Base-by-base conservation (phyloP, 805 yeast species). In the Cyberlindnera japonica region DNA sequence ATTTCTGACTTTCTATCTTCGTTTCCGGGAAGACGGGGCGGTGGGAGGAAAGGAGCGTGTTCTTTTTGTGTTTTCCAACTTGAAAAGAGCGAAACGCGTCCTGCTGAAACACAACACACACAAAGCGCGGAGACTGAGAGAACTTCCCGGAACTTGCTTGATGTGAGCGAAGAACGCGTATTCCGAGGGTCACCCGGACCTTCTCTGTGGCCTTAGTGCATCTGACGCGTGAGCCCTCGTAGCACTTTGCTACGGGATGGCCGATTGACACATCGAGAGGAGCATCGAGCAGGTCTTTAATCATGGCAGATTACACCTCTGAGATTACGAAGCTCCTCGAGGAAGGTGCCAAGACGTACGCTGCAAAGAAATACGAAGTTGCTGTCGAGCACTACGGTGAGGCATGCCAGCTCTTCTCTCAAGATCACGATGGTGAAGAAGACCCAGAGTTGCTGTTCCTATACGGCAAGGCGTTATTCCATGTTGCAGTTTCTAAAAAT, bases 391-490 rank as follows among this genome's bases (percentile, higher is more conserved):
- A 68, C 39, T 85, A 82, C 48, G 89, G 86, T 0, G 77, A 79
- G 41, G 89, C 93, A 1, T 87, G 95, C 57, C 82, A 75, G 43
- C 46, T 59, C 31, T 71, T 64, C 49, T 72, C 77, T 36, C 64
- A 71, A 15, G 41, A 36, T 4, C 44, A 45, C 17, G 68, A 72
- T 12, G 79, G 75, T n/a, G 74, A 75, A 33, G 95, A 88, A 48
- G 75, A 75, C 45, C 83, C 93, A 5, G 85, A 85, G 45, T 68
- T 87, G 49, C 66, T 89, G 53, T 78, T 73, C 49, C 61, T 83
- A 29, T 89, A 89, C 49, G 96, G 96, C 3, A 79, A 80, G 58
- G 79, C 95, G 1, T 62, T 90, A 26, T 89, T 82, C 63, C 83
- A 81, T 47, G 74, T 77, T 27, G 97, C 90, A 0, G 83, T 86